Base-by-base conservation (phyloP, 1,284 basidiomycete genomes). In the Irpex lacteus region DNA sequence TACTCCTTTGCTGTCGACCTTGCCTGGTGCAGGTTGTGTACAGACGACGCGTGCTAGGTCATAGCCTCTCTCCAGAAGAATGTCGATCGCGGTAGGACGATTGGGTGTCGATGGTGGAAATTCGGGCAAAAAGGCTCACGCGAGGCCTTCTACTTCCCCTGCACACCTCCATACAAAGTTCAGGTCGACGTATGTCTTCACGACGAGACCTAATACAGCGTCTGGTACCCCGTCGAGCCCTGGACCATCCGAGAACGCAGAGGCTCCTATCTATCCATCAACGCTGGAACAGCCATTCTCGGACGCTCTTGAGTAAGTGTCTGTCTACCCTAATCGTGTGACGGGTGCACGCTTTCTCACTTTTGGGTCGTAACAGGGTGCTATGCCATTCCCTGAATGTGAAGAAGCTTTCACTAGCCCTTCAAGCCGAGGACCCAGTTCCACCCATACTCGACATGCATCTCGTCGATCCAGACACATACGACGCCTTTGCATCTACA, bases 371-470 rank as follows among this genome's bases (percentile, higher is more conserved):
- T 53, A 49, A n/a, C 62, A 70, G 74, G 61, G 61, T 68, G 59
- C 64, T 72, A 60, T 74, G 65, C 68, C 66, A 67, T 47, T 64
- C 59, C 32, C 70, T 65, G 64, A 71, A 70, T 63, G 70, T 73
- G 61, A 64, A 60, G 26, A 64, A 62, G 60, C 60, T 65, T 4
- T 38, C 60, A 18, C 18, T 65, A 44, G 52, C 38, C n/a, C 52
- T 67, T 38, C n/a, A n/a, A 13, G 49, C 60, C 13, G 64, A 60
- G n/a, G 60, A 59, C 26, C 5, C 68, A 3, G 57, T 71, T 34
- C 71, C 70, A 5, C 18, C 58, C 15, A 61, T 65, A 11, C 47
- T 71, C 34, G 60, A 64, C 62, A 63, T 70, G 63, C 67, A 66
- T 11, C 65, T 62, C 56, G 64, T 63, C 60, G 60, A 47, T 9